phyloP scores from a whole-genome alignment of 768 basidiomycete genomes.

The Psilocybe cubensis region DNA sequence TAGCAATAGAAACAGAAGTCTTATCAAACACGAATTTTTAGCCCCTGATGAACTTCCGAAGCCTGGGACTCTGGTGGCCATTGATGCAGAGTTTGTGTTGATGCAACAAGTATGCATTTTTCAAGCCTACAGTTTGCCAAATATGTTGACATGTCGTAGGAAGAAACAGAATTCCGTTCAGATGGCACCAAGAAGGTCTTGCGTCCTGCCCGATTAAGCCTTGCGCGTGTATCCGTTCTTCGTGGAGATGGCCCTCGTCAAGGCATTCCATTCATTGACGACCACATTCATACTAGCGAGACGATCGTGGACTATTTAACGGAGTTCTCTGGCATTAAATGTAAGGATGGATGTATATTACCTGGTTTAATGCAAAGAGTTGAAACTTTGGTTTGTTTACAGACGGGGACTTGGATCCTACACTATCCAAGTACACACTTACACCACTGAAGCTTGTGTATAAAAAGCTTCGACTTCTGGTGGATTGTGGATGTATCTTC shows the following conservation, averaged over 20 bases:
- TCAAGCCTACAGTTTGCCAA: neutral
- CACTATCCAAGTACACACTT: conserved; percentile 81
- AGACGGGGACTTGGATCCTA: conserved; percentile 94
- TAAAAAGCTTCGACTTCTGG: conserved; percentile 92
- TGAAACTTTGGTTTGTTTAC: neutral
- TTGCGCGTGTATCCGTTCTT: conserved; percentile 94
- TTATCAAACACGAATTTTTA: conserved; percentile 82
- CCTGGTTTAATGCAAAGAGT: neutral
- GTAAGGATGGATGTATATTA: conserved; percentile 53
- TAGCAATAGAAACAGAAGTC: conserved; percentile 75
- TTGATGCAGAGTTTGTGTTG: conserved; percentile 97
- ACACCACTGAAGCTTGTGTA: conserved; percentile 98
- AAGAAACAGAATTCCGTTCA: conserved; percentile 93
- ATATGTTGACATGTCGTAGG: conserved; percentile 45
- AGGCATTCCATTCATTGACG: conserved; percentile 94
- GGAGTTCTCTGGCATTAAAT: conserved; percentile 94
- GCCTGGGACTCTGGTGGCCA: conserved; percentile 88
- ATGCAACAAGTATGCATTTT: conserved; percentile 78
- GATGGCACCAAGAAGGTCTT: conserved; percentile 94
- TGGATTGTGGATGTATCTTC: conserved; percentile 95
- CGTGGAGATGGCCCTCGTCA: conserved; percentile 82
- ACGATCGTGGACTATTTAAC: conserved; percentile 96
- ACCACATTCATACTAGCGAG: conserved; percentile 97
- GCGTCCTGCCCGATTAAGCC: conserved; percentile 86
- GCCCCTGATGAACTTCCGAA: conserved; percentile 76